Percentiles rank a stretch among this genome's conserved stretches.
phyloP scores from a whole-genome alignment of 768 basidiomycete species.

The Naematelia aurantialba region DNA sequence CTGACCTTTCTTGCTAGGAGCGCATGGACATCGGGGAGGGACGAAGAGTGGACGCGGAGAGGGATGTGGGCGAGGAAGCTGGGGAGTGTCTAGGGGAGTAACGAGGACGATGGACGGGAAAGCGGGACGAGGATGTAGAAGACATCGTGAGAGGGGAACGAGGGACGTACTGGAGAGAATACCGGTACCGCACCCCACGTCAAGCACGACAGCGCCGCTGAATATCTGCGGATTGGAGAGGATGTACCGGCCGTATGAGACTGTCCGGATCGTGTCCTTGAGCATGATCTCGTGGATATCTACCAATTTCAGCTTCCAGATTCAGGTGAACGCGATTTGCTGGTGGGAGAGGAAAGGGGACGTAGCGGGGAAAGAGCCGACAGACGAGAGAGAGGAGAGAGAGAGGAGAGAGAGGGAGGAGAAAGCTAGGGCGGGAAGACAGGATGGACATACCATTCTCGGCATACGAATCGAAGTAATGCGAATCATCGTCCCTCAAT shows the following conservation, averaged over 20 bases:
- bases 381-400: background rate
- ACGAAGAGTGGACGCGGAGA: no score
- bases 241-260: conserved; percentile 89
- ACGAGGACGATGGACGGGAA: no score
- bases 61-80: background rate
- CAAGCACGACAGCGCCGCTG: conserved; percentile 79
- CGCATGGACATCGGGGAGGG: no score
- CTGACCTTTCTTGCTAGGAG: no score
- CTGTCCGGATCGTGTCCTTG: conserved; percentile 87
- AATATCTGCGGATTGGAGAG: conserved; percentile 75
- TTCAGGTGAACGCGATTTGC: background rate
- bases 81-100: no score
- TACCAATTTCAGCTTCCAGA: conserved; percentile 50
- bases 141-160: background rate
- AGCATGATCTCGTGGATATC: conserved; percentile 97
- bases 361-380: background rate
- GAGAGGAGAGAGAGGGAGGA: background rate
- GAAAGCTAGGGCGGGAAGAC: background rate
- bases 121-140: no score
- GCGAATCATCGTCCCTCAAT: conserved; percentile 76
- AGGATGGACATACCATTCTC: conserved; percentile 63
- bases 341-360: background rate
- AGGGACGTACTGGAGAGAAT: conserved; percentile 58
- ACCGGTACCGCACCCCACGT: conserved; percentile 94
- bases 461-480: conserved; percentile 88